phyloP scores from a whole-genome alignment of 208 protist genomes.

The Leishmania mexicana region DNA sequence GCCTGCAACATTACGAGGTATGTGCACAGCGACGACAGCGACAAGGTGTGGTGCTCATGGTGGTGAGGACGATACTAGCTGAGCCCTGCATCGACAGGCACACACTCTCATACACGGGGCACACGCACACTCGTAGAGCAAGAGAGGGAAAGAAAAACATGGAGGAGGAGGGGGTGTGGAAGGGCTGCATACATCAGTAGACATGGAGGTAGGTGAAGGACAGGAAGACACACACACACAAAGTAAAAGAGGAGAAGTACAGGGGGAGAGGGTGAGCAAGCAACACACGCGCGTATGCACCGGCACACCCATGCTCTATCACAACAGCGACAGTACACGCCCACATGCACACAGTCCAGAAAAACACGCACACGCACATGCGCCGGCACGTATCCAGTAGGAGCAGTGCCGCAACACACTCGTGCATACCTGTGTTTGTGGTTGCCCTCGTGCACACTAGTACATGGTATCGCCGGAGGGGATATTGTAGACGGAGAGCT shows the following conservation, averaged over 20 bases:
- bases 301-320: not conserved
- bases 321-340: not conserved
- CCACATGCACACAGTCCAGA: not conserved
- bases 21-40: not conserved
- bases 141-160: not conserved
- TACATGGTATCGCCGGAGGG: conserved; percentile 69
- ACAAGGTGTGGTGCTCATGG: not conserved
- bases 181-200: conserved; percentile 1
- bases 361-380: conserved; percentile 1
- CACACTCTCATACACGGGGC: not conserved
- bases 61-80: not conserved
- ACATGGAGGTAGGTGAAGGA: not conserved
- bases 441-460: conserved; percentile 12
- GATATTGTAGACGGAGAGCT: conserved; percentile 87
- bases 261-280: not conserved
- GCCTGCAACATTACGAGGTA: not conserved
- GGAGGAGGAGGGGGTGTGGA: not conserved
- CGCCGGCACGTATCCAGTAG: not conserved
- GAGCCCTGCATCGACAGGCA: not conserved
- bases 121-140: not conserved
- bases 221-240: conserved; percentile 1
- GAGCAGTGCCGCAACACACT: not conserved
- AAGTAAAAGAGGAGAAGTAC: not conserved
- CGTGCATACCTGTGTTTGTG: not conserved
- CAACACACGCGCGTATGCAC: not conserved